Conservation (phyloP, 2,329 filamentous ascomycete genomes). For the Aspergillus sp. region DNA sequence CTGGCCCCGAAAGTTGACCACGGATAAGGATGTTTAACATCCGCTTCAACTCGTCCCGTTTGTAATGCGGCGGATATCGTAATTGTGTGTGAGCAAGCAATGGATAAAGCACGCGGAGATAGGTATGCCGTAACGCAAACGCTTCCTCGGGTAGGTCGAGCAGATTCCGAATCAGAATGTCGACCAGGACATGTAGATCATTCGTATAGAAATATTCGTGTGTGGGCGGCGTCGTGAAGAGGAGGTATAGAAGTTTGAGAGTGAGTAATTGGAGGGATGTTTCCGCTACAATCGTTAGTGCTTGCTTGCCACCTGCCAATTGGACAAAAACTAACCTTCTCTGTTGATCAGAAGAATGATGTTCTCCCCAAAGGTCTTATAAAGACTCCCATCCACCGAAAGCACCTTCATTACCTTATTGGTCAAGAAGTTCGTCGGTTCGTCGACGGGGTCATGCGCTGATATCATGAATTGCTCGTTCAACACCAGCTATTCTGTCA, state of each 20-base stretch:
- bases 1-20: conserved; percentile 58
- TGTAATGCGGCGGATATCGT: conserved; percentile 79
- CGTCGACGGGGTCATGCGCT: conserved; percentile 46
- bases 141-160: conserved; percentile 84
- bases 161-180: conserved; percentile 95
- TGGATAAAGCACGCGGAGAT: conserved; percentile 84
- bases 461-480: conserved; percentile 98
- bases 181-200: conserved; percentile 83
- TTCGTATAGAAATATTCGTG: conserved; percentile 99
- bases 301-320: not conserved
- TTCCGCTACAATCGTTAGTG: conserved; percentile 48
- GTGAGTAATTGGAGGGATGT: conserved; percentile 94
- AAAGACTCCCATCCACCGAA: conserved; percentile 68
- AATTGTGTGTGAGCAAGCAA: conserved; percentile 88
- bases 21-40: conserved; percentile 65
- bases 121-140: conserved; percentile 71
- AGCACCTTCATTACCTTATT: conserved; percentile 92
- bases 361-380: conserved; percentile 95
- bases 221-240: conserved; percentile 85
- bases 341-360: conserved; percentile 91
- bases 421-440: conserved; percentile 53
- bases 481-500: conserved; percentile 63
- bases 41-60: conserved; percentile 71
- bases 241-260: conserved; percentile 84
- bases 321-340: conserved; percentile 48